These are phyloP conservation scores for Saccharum hybrid DNA, from an alignment of 202 grass and related monocot genomes.

Conservation along the genomic window DNA sequence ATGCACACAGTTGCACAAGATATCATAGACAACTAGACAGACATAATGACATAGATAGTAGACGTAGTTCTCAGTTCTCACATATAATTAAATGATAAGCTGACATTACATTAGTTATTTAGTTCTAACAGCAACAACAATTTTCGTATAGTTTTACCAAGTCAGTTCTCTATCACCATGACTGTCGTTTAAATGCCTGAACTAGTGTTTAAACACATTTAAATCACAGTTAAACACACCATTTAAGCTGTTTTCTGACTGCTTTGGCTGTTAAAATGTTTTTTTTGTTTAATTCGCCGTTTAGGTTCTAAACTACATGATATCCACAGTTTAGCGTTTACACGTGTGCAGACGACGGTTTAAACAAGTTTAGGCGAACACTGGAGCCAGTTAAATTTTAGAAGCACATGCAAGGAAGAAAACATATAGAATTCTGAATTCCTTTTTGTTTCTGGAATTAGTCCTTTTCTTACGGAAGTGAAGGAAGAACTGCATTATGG, in stretches of 20 bases:
- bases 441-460: neutral
- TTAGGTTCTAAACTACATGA: neutral
- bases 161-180: neutral
- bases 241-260: neutral
- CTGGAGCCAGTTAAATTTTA: neutral
- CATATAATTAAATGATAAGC: neutral
- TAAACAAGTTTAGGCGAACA: neutral
- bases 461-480: neutral
- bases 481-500: neutral
- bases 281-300: neutral
- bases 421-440: conserved; percentile 26
- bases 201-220: neutral
- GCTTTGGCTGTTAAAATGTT: neutral
- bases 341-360: neutral
- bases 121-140: neutral
- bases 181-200: neutral
- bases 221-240: neutral
- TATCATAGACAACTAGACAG: neutral
- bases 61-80: neutral
- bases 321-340: neutral
- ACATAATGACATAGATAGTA: neutral
- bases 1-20: neutral
- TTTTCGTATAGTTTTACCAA: neutral
- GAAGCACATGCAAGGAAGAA: conserved; percentile 18
- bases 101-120: neutral